These are phyloP conservation scores for Triticum timopheevii DNA, from an alignment of 176 grass and related monocot species.

Conservation along the genomic window DNA sequence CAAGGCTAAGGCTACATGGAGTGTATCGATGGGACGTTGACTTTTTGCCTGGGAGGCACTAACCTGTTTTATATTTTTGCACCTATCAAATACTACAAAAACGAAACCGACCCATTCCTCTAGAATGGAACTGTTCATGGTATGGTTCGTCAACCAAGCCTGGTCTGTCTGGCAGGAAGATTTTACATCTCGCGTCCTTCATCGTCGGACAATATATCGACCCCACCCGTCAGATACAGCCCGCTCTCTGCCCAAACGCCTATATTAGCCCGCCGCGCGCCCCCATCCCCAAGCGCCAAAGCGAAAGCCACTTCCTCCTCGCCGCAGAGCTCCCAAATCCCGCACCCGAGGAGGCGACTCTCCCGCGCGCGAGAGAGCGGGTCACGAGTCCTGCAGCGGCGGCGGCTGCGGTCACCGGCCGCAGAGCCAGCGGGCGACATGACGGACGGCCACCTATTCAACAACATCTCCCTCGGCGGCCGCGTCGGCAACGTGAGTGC, in stretches of 20 bases:
- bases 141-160: too few species aligned
- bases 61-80: too few species aligned
- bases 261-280: conserved; percentile 22
- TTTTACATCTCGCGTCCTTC: neutral
- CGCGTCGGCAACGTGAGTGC: conserved; percentile 68
- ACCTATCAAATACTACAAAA: too few species aligned
- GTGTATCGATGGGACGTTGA: too few species aligned
- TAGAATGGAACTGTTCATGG: too few species aligned
- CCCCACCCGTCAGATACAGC: conserved; percentile 17
- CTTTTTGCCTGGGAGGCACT: too few species aligned
- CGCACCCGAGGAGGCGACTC: neutral
- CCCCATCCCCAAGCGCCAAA: neutral
- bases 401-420: neutral
- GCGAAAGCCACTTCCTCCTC: neutral
- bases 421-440: conserved; percentile 8
- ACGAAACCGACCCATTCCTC: too few species aligned
- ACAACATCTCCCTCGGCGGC: conserved; percentile 79
- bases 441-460: conserved; percentile 71
- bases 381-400: neutral
- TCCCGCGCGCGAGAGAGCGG: neutral
- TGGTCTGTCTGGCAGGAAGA: too few species aligned
- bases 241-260: neutral
- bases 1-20: too few species aligned
- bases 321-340: conserved; percentile 19
- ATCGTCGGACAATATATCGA: neutral